These are phyloP conservation scores for Rhodotorula babjevae DNA, from an alignment of 768 basidiomycete genomes.

Conservation along the genomic window DNA sequence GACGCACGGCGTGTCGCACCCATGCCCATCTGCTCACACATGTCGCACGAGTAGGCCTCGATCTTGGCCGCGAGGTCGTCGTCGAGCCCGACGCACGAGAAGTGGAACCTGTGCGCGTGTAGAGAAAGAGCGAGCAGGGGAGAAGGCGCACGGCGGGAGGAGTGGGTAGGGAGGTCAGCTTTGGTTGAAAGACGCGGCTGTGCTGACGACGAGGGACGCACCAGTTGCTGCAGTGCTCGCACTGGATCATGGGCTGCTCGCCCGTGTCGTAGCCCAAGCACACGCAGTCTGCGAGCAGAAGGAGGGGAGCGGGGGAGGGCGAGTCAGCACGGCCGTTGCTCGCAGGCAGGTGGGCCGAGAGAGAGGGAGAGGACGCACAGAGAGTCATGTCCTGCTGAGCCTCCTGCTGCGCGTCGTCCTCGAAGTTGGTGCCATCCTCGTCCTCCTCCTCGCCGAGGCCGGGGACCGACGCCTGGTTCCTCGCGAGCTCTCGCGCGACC, in stretches of 20 bases:
- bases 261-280: constrained; percentile 64
- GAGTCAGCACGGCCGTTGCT: neutral
- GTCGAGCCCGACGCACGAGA: constrained; percentile 64
- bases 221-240: constrained; percentile 69
- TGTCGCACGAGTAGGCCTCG: constrained; percentile 45
- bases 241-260: constrained; percentile 74
- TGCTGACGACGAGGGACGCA: constrained; percentile 45
- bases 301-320: neutral
- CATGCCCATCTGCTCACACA: constrained; percentile 41
- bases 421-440: neutral
- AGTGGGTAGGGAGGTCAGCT: neutral
- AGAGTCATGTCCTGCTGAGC: constrained; percentile 29
- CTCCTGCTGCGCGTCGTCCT: neutral
- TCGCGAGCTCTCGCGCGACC: neutral
- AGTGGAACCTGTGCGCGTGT: constrained; percentile 65
- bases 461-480: neutral
- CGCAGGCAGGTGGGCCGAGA: too few species aligned
- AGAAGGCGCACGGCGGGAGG: too few species aligned
- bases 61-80: constrained; percentile 69
- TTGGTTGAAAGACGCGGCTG: too few species aligned
- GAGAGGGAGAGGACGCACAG: constrained; percentile 9
- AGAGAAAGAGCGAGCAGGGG: neutral
- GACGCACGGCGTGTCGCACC: constrained; percentile 40
- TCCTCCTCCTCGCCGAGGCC: constrained; percentile 1
- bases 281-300: constrained; percentile 53